A percentile compares a stretch with the other conserved stretches of the same genome.
Conservation (phyloP, 805 yeast species). For the Saccharomycopsis sp. region DNA sequence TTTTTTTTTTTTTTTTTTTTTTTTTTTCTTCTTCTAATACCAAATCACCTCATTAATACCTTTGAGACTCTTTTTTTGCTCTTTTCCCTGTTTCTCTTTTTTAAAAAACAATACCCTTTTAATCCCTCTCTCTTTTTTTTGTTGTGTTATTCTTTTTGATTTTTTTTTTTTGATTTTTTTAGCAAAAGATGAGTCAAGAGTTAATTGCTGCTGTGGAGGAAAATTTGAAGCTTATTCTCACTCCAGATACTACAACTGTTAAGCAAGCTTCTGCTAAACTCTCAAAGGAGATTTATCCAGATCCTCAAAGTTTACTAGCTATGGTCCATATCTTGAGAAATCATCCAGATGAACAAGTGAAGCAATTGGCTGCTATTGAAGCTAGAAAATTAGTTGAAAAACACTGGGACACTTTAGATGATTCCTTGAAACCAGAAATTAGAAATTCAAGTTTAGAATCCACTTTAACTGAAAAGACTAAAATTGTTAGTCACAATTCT, state of each 20-base stretch:
- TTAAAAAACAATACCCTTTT: not conserved
- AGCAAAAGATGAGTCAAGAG: constrained; percentile 54
- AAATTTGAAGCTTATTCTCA: constrained; percentile 68
- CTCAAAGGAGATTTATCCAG: constrained; percentile 65
- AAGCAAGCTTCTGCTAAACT: constrained; percentile 76
- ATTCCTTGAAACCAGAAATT: constrained; percentile 48
- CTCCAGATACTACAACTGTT: constrained; percentile 75
- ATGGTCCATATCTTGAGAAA: constrained; percentile 73
- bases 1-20: not conserved
- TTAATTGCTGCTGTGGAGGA: constrained; percentile 67
- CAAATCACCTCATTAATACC: not conserved
- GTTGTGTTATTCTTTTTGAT: not conserved
- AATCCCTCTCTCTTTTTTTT: not conserved
- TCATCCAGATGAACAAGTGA: constrained; percentile 61
- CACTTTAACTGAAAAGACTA: constrained; percentile 58
- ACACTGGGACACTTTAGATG: constrained; percentile 54
- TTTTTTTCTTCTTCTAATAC: no score
- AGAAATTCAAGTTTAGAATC: constrained; percentile 61
- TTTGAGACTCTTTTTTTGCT: not conserved
- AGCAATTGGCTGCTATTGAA: constrained; percentile 95
- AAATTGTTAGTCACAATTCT: constrained; percentile 74
- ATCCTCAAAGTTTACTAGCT: constrained; percentile 70
- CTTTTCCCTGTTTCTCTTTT: not conserved
- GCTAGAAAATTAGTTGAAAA: constrained; percentile 73
- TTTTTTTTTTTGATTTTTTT: not conserved